Percentiles rank a stretch among this genome's conserved stretches.
Conservation (phyloP, 306 rosid species). For the Canavalia gladiata region DNA sequence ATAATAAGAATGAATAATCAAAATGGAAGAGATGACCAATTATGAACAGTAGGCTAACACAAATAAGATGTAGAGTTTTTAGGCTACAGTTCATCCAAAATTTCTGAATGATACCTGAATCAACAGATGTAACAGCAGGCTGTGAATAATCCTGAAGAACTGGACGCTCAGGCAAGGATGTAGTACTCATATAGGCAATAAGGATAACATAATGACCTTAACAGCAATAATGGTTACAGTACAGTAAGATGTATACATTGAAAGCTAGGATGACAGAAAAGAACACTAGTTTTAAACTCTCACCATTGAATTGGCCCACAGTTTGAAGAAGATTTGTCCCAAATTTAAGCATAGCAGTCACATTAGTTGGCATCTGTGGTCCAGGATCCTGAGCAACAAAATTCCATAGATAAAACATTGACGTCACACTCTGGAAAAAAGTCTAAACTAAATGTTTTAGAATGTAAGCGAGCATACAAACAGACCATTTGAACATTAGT, state of each 20-base stretch:
- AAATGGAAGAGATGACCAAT: constrained; percentile 21
- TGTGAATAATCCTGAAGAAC: constrained; percentile 73
- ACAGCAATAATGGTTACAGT: constrained; percentile 40
- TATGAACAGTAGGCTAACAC: neutral
- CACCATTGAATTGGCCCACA: constrained; percentile 89
- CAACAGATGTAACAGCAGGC: constrained; percentile 58
- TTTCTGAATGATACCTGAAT: constrained; percentile 66
- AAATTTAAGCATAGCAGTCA: constrained; percentile 71
- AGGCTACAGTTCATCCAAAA: constrained; percentile 15
- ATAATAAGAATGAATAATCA: constrained; percentile 34
- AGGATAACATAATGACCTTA: constrained; percentile 81
- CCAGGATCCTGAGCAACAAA: constrained; percentile 76
- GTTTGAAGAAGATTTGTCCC: constrained; percentile 95
- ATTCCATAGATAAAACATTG: constrained; percentile 31
- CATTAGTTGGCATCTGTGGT: constrained; percentile 87
- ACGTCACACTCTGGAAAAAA: constrained; percentile 44
- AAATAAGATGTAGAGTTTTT: constrained; percentile 7
- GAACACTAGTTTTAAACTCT: constrained; percentile 46
- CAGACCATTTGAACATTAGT: constrained; percentile 70
- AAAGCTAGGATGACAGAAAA: constrained; percentile 46
- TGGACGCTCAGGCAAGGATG: constrained; percentile 56
- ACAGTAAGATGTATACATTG: constrained; percentile 48
- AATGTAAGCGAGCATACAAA: constrained; percentile 38
- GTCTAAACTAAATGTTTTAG: constrained; percentile 32
- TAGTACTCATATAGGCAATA: constrained; percentile 73